A percentile compares a stretch with the other conserved stretches of the same genome.
phyloP scores from a whole-genome alignment of 78 protist genomes.

The Dictyostelium brefeldianum region DNA sequence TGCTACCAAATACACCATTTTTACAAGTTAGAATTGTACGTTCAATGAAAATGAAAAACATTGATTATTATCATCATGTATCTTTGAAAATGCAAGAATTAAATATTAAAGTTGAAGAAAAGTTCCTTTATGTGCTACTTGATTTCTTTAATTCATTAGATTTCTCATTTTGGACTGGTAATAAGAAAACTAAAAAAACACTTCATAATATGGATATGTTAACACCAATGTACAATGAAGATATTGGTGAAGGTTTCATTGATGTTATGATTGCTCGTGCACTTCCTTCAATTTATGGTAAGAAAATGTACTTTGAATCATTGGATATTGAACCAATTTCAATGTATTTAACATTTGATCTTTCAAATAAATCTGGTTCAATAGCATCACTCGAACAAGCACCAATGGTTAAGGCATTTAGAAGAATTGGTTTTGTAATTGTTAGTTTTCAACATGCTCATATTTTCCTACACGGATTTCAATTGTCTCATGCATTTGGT shows the following conservation, averaged over 20 bases:
- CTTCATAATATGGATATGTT: slow-evolving; percentile 34
- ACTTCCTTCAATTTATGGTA: slow-evolving; percentile 62
- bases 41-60: slow-evolving; percentile 59
- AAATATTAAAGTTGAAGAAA: slow-evolving; percentile 57
- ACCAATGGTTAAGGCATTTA: slow-evolving; percentile 69
- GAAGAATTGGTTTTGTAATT: slow-evolving; percentile 79
- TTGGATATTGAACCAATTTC: slow-evolving; percentile 51
- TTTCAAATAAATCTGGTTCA: slow-evolving; percentile 61
- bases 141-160: slow-evolving; percentile 69
- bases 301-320: slow-evolving; percentile 80
- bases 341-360: slow-evolving; percentile 64
- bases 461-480: slow-evolving; percentile 38
- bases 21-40: slow-evolving; percentile 21
- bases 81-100: slow-evolving; percentile 51
- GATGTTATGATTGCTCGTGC: slow-evolving; percentile 60
- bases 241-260: slow-evolving; percentile 64
- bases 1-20: slow-evolving; percentile 3
- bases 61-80: slow-evolving; percentile 73
- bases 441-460: slow-evolving; percentile 81
- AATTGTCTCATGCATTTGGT: slow-evolving; percentile 76
- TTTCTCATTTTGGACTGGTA: slow-evolving; percentile 75
- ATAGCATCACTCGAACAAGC: slow-evolving; percentile 38
- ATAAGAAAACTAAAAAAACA: slow-evolving; percentile 35
- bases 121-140: slow-evolving; percentile 43
- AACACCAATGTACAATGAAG: slow-evolving; percentile 30